These are phyloP conservation scores for Fraxinus baroniana DNA, from an alignment of 305 asterid genomes.

Conservation along the genomic window DNA sequence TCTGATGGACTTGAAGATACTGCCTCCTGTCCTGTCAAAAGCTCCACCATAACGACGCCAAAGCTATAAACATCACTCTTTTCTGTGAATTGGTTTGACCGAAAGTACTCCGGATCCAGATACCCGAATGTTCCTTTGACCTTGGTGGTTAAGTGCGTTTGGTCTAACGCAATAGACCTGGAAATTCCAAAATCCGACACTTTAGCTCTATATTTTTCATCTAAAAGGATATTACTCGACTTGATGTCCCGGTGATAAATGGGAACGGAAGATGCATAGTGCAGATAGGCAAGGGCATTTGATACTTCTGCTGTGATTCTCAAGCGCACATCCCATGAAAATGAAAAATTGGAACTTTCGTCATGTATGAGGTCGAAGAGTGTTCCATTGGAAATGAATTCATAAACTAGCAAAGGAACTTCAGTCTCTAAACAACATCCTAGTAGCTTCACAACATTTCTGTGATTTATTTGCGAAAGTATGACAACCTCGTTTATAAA, in stretches of 20 bases:
- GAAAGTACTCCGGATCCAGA: constrained; percentile 41
- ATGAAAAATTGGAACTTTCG: constrained; percentile 23
- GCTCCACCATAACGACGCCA: constrained; percentile 40
- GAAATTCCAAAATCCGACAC: constrained; percentile 42
- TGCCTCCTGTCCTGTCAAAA: constrained; percentile 32
- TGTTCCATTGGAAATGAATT: constrained; percentile 42
- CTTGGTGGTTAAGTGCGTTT: constrained; percentile 38
- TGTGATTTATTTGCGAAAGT: constrained; percentile 42
- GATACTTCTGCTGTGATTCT: constrained; percentile 39
- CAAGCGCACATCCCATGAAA: constrained; percentile 36
- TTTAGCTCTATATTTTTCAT: constrained; percentile 36
- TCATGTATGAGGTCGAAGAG: constrained; percentile 36
- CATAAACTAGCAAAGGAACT: constrained; percentile 39
- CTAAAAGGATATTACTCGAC: constrained; percentile 37
- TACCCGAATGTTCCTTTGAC: constrained; percentile 42
- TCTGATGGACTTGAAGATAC: constrained; percentile 21
- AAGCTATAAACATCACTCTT: constrained; percentile 46
- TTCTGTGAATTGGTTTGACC: constrained; percentile 32
- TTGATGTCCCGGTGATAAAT: constrained; percentile 44
- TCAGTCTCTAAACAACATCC: constrained; percentile 47
- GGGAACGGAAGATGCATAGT: constrained; percentile 34
- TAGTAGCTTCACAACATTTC: constrained; percentile 38
- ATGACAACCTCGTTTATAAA: constrained; percentile 47
- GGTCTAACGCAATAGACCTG: constrained; percentile 27
- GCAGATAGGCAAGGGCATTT: constrained; percentile 37